Base-by-base conservation (phyloP, 495 filamentous ascomycete species). In the Durotheca rogersii region DNA sequence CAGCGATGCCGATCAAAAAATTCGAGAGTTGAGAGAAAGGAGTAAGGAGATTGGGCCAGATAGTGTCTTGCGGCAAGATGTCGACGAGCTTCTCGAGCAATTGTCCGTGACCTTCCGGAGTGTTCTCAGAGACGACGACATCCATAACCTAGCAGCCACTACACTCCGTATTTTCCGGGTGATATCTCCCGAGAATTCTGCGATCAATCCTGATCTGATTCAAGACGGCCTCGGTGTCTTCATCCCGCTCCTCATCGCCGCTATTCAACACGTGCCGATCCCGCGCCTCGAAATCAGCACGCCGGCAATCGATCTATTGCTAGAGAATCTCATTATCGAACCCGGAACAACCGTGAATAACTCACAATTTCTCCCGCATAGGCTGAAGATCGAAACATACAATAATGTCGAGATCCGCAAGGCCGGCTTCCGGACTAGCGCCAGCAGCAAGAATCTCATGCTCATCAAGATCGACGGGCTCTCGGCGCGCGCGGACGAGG, bases 241-340 rank as follows among this genome's bases (percentile, higher is more conserved):
- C 67, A 71, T 95, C 23, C 92, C 92, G 1, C 71, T 89, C 16
- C 59, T 89, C 30, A 81, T 96, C 53, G 74, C 85, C 54, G 78
- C 77, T 7, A 74, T 96, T 46, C 88, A 94, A 64, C 89, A 89
- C 69, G 74, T 96, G 12, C 92, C 92, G 0, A 92, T 97, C 27
- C 89, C 90, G 0, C 82, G 92, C 3, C 71, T 96, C 27, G 92
- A 95, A 58, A 70, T 96, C 5, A 85, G 88, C 1, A 84, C 87
- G 2, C 92, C 89, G 1, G 81, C 87, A 41, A 71, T 95, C 53
- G 90, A 95, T 56, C 79, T 97, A 7, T 72, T 97, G 0, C 70
- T 97, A 6, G 92, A 96, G 58, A 96, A 93, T 46, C 73, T 97
- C 30, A 85, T 97, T 41, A 73, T 97, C 27, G 90, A 97, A 55